Evolutionary conservation across 2,329 filamentous ascomycete genomes (phyloP), one percentile per base, ranked within the genome.

Genomic region (Penicillium sp.): DNA sequence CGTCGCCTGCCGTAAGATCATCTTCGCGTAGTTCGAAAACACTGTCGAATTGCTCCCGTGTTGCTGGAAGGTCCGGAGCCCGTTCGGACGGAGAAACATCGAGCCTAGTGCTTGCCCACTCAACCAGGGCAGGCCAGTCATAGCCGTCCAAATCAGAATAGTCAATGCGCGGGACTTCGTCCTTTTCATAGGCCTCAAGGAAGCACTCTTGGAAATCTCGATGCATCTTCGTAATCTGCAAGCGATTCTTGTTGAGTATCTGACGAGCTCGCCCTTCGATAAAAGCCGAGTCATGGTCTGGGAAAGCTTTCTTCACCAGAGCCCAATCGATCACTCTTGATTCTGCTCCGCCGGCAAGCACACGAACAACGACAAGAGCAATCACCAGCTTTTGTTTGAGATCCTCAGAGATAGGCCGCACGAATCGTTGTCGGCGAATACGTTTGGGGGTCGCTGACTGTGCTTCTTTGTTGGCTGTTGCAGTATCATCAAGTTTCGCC

Each of bases 181-280:
- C 69, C 8, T 71, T 71, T 34, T 72, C 72, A 53, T 82, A 80
- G 2, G 78, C 80, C 41, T 76, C 72, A 13, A 78, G 63, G 57
- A 77, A 81, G 38, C 70, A 71, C 43, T 76, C 72, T 53, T 80
- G 78, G 58, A 82, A 79, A 55, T 79, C 75, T 27, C 69, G 69
- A 52, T 79, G 76, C 68, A 81, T 72, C 55, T 77, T 76, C 2
- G 71, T 65, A 29, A 81, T 67, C 41, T 78, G 73, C 29, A 75
- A 57, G 19, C 74, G 68, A 51, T 77, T 70, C 56, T 68, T 75
- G 39, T 62, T 70, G 19, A 74, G 63, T 21, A 80, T 54, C 69
- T 74, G 58, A 75, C 79, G 41, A 71, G 57, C 56, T 23, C 52
- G 67, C 2, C 72, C 68, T 40, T 73, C 67, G 15, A 81, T 70